Conservation (phyloP, 352 stramenopile species). For the Thalassiosira livingstoniorum region DNA sequence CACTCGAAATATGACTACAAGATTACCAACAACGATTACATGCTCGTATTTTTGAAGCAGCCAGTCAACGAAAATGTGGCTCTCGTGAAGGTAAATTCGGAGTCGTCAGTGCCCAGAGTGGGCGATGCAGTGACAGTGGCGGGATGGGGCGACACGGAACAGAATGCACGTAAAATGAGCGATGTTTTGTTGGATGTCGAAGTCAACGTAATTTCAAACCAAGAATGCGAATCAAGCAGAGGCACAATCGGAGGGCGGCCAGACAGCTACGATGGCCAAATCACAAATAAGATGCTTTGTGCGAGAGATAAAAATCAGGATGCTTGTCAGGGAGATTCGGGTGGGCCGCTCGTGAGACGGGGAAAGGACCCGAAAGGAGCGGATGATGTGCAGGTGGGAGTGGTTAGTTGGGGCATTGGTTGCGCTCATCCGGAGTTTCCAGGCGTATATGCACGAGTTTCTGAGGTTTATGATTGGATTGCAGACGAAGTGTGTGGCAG, state of each 20-base stretch:
- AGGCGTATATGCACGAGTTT: constrained; percentile 46
- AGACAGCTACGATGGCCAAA: constrained; percentile 45
- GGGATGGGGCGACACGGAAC: constrained; percentile 50
- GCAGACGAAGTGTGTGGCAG: constrained; percentile 31
- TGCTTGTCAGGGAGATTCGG: constrained; percentile 68
- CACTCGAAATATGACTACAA: constrained; percentile 5
- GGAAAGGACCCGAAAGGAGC: constrained; percentile 10
- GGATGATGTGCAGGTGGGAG: constrained; percentile 64
- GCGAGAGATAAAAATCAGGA: constrained; percentile 55
- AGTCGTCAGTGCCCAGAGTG: constrained; percentile 19
- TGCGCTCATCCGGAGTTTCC: constrained; percentile 46
- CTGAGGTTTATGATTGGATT: constrained; percentile 50
- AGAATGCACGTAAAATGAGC: not conserved
- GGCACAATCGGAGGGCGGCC: constrained; percentile 21
- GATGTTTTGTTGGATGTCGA: constrained; percentile 40
- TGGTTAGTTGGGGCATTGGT: constrained; percentile 71
- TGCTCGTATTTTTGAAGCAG: constrained; percentile 10
- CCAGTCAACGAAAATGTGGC: not conserved
- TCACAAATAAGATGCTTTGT: constrained; percentile 65
- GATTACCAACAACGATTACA: constrained; percentile 17
- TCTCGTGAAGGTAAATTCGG: constrained; percentile 33
- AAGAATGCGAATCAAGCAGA: constrained; percentile 41
- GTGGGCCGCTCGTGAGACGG: constrained; percentile 17
- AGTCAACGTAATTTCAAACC: constrained; percentile 52
- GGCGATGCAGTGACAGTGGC: constrained; percentile 40